phyloP scores from a whole-genome alignment of 352 stramenopile genomes.

The Globisporangium irregulare region DNA sequence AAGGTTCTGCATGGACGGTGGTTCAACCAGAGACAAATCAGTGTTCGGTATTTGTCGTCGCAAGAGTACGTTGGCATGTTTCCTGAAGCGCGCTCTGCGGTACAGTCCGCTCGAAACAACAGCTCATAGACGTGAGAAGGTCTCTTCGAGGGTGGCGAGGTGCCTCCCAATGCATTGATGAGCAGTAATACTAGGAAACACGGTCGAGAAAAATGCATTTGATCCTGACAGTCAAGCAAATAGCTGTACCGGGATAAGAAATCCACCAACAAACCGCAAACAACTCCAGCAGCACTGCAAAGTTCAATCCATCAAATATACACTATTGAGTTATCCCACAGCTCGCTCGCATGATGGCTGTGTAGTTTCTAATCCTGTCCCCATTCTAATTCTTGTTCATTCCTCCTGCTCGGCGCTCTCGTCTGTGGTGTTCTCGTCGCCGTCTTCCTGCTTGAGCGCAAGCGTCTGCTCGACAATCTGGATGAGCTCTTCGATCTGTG shows the following conservation, averaged over 20 bases:
- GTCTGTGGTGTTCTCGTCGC: conserved; percentile 23
- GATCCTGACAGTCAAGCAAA: background rate
- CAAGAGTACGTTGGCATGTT: conserved; percentile 91
- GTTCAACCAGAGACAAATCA: conserved; percentile 91
- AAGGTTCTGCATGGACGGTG: conserved; percentile 84
- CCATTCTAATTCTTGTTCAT: background rate
- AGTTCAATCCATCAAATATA: conserved; percentile 15
- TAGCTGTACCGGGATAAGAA: background rate
- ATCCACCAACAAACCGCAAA: conserved; percentile 1
- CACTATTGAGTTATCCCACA: conserved; percentile 11
- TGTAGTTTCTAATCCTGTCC: conserved; percentile 4
- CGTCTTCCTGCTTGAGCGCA: conserved; percentile 23
- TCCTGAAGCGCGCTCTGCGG: conserved; percentile 64
- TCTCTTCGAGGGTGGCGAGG: background rate
- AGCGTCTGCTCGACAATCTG: conserved; percentile 68
- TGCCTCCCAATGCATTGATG: background rate
- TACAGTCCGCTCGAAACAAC: conserved; percentile 50
- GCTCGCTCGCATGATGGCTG: background rate
- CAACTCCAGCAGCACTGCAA: background rate
- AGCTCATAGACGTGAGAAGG: conserved; percentile 17
- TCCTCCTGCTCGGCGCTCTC: conserved; percentile 26
- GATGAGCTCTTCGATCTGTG: conserved; percentile 75
- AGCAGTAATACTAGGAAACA: background rate
- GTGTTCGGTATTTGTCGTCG: conserved; percentile 79
- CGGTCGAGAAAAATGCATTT: conserved; percentile 1